Base-by-base conservation (phyloP, 2,329 filamentous ascomycete genomes). In the Colletotrichum magnum region DNA sequence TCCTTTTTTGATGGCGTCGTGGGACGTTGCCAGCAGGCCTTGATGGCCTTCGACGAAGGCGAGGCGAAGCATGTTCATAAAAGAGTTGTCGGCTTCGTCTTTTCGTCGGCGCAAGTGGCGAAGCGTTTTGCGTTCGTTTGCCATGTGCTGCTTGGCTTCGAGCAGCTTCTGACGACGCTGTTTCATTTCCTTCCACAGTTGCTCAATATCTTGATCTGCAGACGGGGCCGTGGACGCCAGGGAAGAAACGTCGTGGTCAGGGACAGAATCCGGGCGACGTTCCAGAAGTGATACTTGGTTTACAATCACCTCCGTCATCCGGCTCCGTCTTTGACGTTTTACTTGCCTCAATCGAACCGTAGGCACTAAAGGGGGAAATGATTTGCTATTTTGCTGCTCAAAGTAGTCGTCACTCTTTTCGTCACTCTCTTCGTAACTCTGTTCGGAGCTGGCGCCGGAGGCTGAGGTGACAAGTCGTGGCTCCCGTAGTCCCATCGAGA, bases 51-150 rank as follows among this genome's bases (percentile, higher is more conserved):
- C 76, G 21, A 81, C 73, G 4, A 83, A 73, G 26, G 82, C 74
- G 0, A 79, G 80, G 4, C 82, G 77, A 21, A 83, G 70, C 16
- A 79, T 71, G 32, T 76, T 75, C 80, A 83, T 82, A 53, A 83
- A 81, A 1, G 75, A 75, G 70, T 83, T 83, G 57, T 83, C 82
- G 6, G 79, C 76, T 28, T 78, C 74, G 47, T 81, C 78, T 59
- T 77, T 80, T 26, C 70, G 72, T 18, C 72, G 76, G 1, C 81
- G 78, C 18, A 80, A 63, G 5, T 76, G 69, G 48, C 75, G 74
- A 45, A 83, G 58, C 43, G 75, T 72, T 41, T 74, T 77, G 39
- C 81, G 76, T 57, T 74, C 77, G 16, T 64, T 62, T 4, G 77
- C 73, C 78, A 83, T 83, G 15, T 76, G 68, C 3, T 58, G 58